A percentile compares a stretch with the other conserved stretches of the same genome.
Evolutionary conservation across 768 basidiomycete species (phyloP).

Genomic region (Suillus variegatus): DNA sequence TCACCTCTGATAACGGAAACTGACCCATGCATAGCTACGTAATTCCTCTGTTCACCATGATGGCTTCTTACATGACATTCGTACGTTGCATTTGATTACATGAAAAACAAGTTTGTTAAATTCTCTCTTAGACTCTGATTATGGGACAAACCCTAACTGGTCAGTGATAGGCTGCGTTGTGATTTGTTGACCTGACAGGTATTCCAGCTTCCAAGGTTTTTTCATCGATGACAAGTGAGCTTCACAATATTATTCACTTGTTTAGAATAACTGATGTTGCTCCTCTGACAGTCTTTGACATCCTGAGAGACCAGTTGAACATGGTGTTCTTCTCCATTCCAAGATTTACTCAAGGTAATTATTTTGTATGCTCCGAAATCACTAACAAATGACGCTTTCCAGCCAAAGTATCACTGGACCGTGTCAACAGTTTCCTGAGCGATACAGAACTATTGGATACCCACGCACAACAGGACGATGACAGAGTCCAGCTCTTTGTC

Average conservation of each 20-base stretch:
- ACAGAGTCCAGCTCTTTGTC: conserved; percentile 4
- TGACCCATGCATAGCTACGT: conserved; percentile 41
- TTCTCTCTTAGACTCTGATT: conserved; percentile 13
- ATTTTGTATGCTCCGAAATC: conserved; percentile 2
- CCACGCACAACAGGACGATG: conserved; percentile 5
- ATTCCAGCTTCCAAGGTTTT: conserved; percentile 38
- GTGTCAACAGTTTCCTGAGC: conserved; percentile 50
- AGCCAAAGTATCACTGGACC: conserved; percentile 67
- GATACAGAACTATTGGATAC: conserved; percentile 18
- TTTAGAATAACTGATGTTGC: not conserved
- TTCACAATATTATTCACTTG: not conserved
- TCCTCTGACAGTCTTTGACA: conserved; percentile 51
- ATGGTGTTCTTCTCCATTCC: conserved; percentile 35
- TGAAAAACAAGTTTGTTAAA: not conserved
- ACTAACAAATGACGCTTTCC: conserved; percentile 14
- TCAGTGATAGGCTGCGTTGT: not conserved
- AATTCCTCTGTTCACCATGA: conserved; percentile 67
- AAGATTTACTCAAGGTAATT: conserved; percentile 23
- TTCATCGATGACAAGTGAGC: conserved; percentile 36
- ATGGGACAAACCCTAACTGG: conserved; percentile 17
- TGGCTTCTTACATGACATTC: conserved; percentile 62
- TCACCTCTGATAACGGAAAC: not conserved
- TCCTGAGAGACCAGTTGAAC: conserved; percentile 53
- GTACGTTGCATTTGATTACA: conserved; percentile 32
- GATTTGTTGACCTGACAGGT: conserved; percentile 9